These are phyloP conservation scores for Tulasnella calospora DNA, from an alignment of 768 basidiomycete species.

Conservation along the genomic window DNA sequence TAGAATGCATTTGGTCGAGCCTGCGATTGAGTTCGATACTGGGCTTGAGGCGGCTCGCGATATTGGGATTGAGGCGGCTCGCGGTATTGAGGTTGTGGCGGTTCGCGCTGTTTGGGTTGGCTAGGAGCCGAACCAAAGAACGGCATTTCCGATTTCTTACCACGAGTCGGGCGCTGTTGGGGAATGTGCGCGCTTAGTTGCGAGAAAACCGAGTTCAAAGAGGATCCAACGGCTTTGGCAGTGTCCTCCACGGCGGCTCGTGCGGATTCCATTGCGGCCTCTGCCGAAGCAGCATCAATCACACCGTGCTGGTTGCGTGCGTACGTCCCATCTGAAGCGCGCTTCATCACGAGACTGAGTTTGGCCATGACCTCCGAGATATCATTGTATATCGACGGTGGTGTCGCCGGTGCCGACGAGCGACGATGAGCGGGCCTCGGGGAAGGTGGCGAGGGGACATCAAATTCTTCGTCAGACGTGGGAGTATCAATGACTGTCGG, in stretches of 20 bases:
- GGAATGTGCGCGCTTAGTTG: conserved; percentile 2
- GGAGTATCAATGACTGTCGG: conserved; percentile 3
- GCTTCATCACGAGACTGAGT: conserved; percentile 12
- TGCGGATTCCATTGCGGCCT: background rate
- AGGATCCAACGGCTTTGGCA: background rate
- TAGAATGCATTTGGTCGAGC: background rate
- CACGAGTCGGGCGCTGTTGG: background rate
- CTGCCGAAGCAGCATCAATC: background rate
- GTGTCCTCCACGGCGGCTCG: conserved; percentile 12
- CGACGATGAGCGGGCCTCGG: background rate
- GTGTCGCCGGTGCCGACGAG: background rate
- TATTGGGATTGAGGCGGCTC: background rate
- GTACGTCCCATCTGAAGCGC: conserved; percentile 21
- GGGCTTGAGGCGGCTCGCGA: background rate
- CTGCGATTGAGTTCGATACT: background rate
- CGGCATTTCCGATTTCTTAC: conserved; percentile 1
- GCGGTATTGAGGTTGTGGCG: background rate
- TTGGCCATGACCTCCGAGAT: conserved; percentile 11
- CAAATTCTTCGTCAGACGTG: background rate
- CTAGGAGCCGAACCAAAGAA: background rate
- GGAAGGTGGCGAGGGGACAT: background rate
- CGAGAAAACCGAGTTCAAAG: conserved; percentile 9
- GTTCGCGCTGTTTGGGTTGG: background rate
- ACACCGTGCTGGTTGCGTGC: background rate
- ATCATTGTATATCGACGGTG: conserved; percentile 18